Base-by-base conservation (phyloP, 2,329 filamentous ascomycete genomes). In the Zymoseptoria brevis region DNA sequence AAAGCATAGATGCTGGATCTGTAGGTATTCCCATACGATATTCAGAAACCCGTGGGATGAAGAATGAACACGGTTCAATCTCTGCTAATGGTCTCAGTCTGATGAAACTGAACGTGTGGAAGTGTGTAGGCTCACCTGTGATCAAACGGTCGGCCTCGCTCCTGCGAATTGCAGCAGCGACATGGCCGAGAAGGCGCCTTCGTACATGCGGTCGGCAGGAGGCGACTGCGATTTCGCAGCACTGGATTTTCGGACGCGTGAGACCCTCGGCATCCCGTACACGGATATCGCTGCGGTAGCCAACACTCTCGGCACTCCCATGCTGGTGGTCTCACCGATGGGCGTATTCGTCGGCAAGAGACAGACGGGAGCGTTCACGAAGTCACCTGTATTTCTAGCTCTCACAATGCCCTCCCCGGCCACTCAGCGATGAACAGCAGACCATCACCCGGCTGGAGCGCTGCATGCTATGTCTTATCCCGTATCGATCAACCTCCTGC, bases 151-250 rank as follows among this genome's bases (percentile, higher is more conserved):
- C 35, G 16, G 35, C 35, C 35, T 45, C 35, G 35, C 16, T 45
- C 35, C 16, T 45, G 13, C 35, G 35, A 45, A 45, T 45, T n/a
- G 35, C 13, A 45, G 35, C 13, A 45, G 35, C 9, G 35, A 41
- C 35, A 41, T 16, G 4, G 35, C 11, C 16, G 11, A 16, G 35
- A 41, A 41, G 35, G 35, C 35, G 35, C 35, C 35, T 45, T 45
- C 82, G 78, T 57, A 16, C 5, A 45, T 45, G 35, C 35, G 35
- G 6, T 16, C 13, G 35, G 35, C 13, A n/a, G 35, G 13, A 45
- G 16, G 35, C 16, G 35, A 45, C 35, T 6, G 35, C 35, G 13
- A 13, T 45, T 16, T 6, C 35, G 13, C 35, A n/a, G 35, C 16
- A 13, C 35, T 7, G 35, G 13, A 45, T 3, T 45, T 7, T n/a